Percentiles rank a stretch among this genome's conserved stretches.
Conservation (phyloP, 257 asterid genomes). For the Linderniella brevidens region DNA sequence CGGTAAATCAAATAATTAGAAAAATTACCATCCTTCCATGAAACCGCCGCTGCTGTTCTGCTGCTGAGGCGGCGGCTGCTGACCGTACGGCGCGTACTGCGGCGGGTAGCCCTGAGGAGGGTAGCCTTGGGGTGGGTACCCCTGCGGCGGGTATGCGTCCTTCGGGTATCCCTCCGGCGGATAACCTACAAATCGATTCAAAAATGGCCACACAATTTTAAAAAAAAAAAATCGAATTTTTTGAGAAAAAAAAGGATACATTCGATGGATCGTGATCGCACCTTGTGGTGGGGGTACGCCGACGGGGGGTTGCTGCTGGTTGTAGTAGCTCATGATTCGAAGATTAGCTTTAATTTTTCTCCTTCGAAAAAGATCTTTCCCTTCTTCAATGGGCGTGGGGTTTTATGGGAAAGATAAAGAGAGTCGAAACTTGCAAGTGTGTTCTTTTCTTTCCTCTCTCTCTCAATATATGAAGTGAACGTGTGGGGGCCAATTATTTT, state of each 20-base stretch:
- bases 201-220: not conserved
- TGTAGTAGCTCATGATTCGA: slow-evolving; percentile 46
- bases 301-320: slow-evolving; percentile 50
- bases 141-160: slow-evolving; percentile 62
- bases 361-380: too few relatives aligned
- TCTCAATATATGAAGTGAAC: too few relatives aligned
- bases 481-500: too few relatives aligned
- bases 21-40: slow-evolving; percentile 49
- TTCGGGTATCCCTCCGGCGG: slow-evolving; percentile 63
- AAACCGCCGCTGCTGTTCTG: slow-evolving; percentile 23
- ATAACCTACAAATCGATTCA: slow-evolving; percentile 21
- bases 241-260: not conserved
- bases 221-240: too few relatives aligned
- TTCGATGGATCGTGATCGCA: not conserved
- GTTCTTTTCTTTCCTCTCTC: too few relatives aligned
- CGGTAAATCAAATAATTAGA: not conserved
- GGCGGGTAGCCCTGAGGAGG: slow-evolving; percentile 49
- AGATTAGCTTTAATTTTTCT: not conserved
- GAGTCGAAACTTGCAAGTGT: too few relatives aligned
- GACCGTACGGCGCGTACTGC: slow-evolving; percentile 47
- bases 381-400: too few relatives aligned
- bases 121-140: slow-evolving; percentile 53
- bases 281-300: slow-evolving; percentile 78
- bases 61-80: slow-evolving; percentile 42
- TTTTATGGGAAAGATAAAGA: too few relatives aligned